A percentile compares a stretch with the other conserved stretches of the same genome.
phyloP scores from a whole-genome alignment of 768 basidiomycete genomes.

The Podaxis carcinomalis region DNA sequence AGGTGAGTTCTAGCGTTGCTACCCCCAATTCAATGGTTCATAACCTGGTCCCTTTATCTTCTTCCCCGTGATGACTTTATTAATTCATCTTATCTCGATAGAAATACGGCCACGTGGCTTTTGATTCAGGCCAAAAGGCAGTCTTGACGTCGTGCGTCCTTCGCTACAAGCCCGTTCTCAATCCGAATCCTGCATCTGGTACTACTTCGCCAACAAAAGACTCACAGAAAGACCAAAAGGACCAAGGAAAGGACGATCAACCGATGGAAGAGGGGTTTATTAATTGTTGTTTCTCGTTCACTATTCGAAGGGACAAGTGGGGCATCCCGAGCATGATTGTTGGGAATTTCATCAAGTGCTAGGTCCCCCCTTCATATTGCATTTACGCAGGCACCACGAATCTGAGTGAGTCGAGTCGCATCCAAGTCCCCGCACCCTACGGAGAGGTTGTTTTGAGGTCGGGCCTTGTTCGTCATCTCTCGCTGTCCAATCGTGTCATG shows the following conservation, averaged over 20 bases:
- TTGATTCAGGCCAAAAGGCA: conserved; percentile 88
- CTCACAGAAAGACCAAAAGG: conserved; percentile 15
- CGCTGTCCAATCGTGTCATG: not conserved
- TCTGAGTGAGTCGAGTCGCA: not conserved
- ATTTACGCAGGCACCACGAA: no score
- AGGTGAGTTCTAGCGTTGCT: conserved; percentile 42
- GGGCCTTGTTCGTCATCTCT: not conserved
- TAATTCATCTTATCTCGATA: conserved; percentile 22
- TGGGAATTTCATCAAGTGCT: conserved; percentile 81
- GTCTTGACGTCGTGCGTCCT: conserved; percentile 90
- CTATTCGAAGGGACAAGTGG: conserved; percentile 79
- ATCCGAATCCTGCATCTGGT: conserved; percentile 21
- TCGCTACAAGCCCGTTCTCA: conserved; percentile 68
- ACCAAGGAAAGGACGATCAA: conserved; percentile 26
- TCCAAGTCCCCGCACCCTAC: not conserved
- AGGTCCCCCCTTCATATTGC: not conserved
- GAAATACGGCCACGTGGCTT: conserved; percentile 95
- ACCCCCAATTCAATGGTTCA: not conserved
- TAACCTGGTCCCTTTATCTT: not conserved
- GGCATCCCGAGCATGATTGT: conserved; percentile 90
- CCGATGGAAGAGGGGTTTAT: conserved; percentile 70
- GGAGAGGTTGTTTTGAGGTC: not conserved
- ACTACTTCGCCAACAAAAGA: conserved; percentile 8
- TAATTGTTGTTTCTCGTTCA: conserved; percentile 90
- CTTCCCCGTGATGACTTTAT: not conserved